phyloP scores from a whole-genome alignment of 306 rosid species.

The Carpinus viminea region DNA sequence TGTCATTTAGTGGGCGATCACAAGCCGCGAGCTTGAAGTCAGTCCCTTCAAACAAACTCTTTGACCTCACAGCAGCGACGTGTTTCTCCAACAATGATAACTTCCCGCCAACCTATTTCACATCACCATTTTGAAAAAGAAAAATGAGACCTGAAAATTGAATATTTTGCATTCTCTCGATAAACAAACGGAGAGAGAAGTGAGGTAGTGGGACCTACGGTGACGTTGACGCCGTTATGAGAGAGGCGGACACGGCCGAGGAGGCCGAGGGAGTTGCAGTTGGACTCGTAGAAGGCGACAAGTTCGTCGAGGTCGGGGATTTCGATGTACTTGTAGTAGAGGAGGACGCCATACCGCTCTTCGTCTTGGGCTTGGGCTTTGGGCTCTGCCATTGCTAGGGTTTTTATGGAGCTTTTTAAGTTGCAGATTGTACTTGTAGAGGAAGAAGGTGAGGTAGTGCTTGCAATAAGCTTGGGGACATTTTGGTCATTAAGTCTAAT shows the following conservation, averaged over 20 bases:
- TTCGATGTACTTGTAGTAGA: constrained; percentile 65
- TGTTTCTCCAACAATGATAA: constrained; percentile 61
- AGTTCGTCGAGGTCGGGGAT: constrained; percentile 61
- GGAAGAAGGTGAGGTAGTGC: not conserved
- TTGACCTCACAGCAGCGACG: constrained; percentile 52
- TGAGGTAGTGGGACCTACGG: constrained; percentile 38
- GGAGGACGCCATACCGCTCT: constrained; percentile 60
- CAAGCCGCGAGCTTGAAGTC: constrained; percentile 89
- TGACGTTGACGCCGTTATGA: constrained; percentile 82
- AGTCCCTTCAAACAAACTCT: constrained; percentile 58
- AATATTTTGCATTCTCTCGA: not conserved
- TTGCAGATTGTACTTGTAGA: not conserved
- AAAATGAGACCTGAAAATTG: not conserved
- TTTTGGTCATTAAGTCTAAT: no score
- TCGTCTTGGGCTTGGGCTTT: constrained; percentile 19
- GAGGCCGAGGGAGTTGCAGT: constrained; percentile 70
- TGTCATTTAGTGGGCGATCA: constrained; percentile 54
- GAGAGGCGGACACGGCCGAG: constrained; percentile 92
- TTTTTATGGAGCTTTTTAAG: not conserved
- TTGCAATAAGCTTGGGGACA: no score
- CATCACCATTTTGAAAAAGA: not conserved
- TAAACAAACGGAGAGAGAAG: not conserved
- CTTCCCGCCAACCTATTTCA: constrained; percentile 70
- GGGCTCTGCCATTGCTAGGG: constrained; percentile 38
- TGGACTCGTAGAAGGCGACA: constrained; percentile 61